phyloP scores from a whole-genome alignment of 352 stramenopile species.

The Pythium monospermum region DNA sequence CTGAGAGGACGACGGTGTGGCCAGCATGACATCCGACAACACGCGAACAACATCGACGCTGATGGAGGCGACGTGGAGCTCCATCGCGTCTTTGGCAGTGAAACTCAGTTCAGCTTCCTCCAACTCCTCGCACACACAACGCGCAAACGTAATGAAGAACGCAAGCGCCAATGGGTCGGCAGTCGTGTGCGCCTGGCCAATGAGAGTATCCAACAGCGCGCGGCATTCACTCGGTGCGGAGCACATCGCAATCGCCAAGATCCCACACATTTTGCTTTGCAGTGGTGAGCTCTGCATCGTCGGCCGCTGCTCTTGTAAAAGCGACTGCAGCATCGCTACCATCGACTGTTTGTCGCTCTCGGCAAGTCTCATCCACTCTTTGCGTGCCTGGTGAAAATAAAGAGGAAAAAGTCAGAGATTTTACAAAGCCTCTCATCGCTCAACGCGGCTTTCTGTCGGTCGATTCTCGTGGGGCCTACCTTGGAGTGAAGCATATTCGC shows the following conservation, averaged over 20 bases:
- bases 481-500: conserved; percentile 76
- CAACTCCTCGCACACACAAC: conserved; percentile 66
- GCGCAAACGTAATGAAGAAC: conserved; percentile 50
- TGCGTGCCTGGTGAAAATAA: conserved; percentile 26
- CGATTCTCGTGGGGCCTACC: too few relatives aligned
- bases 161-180: conserved; percentile 28
- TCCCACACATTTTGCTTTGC: conserved; percentile 51
- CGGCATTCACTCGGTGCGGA: conserved; percentile 50
- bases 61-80: conserved; percentile 38
- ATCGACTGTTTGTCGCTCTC: conserved; percentile 31
- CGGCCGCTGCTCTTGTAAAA: conserved; percentile 30
- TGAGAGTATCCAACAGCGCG: conserved; percentile 29
- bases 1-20: neutral
- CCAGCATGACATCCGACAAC: conserved; percentile 44
- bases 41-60: conserved; percentile 41
- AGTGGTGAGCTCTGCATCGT: conserved; percentile 28
- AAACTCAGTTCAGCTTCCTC: conserved; percentile 57
- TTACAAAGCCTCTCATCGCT: neutral
- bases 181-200: conserved; percentile 21
- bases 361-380: conserved; percentile 52
- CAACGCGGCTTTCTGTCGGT: too few relatives aligned
- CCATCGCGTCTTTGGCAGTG: conserved; percentile 56
- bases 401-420: neutral
- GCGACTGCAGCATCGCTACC: conserved; percentile 26
- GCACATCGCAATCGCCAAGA: conserved; percentile 51